These are phyloP conservation scores for Lodderomyces theae DNA, from an alignment of 1,139 yeast species.

Conservation along the genomic window DNA sequence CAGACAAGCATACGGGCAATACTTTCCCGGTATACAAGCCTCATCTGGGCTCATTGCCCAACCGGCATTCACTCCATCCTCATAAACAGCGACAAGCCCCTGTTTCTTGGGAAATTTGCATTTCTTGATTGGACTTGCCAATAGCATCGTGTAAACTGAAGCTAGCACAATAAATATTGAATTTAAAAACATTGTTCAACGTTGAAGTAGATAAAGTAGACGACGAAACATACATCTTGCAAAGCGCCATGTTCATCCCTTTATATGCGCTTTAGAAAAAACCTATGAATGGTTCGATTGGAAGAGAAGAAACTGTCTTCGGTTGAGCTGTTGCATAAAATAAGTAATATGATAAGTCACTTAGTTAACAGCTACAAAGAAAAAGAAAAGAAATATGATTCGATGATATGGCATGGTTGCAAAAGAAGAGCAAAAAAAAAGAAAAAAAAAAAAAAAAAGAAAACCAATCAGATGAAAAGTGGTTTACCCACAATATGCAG, in stretches of 20 bases:
- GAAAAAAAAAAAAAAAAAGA: neutral
- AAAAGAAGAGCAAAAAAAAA: neutral
- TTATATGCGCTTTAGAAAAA: neutral
- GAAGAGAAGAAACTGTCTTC: neutral
- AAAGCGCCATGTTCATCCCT: neutral
- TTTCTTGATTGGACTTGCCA: constrained; percentile 9
- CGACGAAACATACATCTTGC: too few relatives aligned
- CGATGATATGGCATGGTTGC: neutral
- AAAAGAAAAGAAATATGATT: neutral
- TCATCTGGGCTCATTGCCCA: constrained; percentile 89
- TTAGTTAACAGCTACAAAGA: neutral
- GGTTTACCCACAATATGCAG: neutral
- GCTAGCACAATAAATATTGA: constrained; percentile 2
- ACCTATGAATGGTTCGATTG: neutral
- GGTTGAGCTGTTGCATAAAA: too few relatives aligned
- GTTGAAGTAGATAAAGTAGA: neutral
- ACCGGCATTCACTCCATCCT: constrained; percentile 60
- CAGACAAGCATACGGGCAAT: constrained; percentile 88
- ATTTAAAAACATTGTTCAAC: constrained; percentile 1
- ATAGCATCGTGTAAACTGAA: neutral
- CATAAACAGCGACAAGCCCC: constrained; percentile 69
- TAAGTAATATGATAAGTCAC: neutral
- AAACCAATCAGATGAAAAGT: neutral
- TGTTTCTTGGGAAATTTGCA: constrained; percentile 66
- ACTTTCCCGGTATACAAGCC: constrained; percentile 65